Base-by-base conservation (phyloP, 352 stramenopile species). In the Pythium vanterpoolii region DNA sequence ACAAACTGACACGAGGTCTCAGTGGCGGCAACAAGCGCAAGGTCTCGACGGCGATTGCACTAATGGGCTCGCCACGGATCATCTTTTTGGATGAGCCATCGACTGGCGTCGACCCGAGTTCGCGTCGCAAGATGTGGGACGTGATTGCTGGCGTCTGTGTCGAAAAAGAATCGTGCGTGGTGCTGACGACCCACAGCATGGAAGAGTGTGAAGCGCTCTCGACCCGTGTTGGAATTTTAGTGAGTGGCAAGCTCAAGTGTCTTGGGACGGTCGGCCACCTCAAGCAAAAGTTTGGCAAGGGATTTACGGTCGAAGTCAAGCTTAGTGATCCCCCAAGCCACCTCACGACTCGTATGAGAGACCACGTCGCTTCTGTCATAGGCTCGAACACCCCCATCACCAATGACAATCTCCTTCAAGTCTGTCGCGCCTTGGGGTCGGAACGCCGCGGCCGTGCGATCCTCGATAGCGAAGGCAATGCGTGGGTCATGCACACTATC, bases 81-180 rank as follows among this genome's bases (percentile, higher is more conserved):
- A 74, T 98, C n/a, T 94, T 99, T 50, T 63, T 99, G 11, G 97
- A 99, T 60, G 97, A 99, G 67, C 95, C 91, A 59, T 96, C 82
- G 23, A 97, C 96, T 3, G 95, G 95, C 31, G 90, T 98, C 68
- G 95, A 98, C 55, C 89, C 96, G 5, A 89, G 92, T 23, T 88
- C 93, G 2, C 79, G 94, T 16, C 84, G 90, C 30, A 77, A 83
- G 51, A 88, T 97, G 74, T 97, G 91, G 91, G 79, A 97, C 46
- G 86, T 97, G 21, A 95, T 97, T 50, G 61, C 78, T 3, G 31
- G 44, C 8, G 86, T 86, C 4, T 77, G 77, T 5, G 70, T 70
- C n/a, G 72, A 50, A 11, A 31, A 62, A 21, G 26, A 48, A 7
- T 66, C 63, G 13, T 65, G 50, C 26, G 60, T 83, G 16, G 23